Evolutionary conservation across 441 rosid genomes (phyloP).

Genomic region (Heliophila coronopifolia): DNA sequence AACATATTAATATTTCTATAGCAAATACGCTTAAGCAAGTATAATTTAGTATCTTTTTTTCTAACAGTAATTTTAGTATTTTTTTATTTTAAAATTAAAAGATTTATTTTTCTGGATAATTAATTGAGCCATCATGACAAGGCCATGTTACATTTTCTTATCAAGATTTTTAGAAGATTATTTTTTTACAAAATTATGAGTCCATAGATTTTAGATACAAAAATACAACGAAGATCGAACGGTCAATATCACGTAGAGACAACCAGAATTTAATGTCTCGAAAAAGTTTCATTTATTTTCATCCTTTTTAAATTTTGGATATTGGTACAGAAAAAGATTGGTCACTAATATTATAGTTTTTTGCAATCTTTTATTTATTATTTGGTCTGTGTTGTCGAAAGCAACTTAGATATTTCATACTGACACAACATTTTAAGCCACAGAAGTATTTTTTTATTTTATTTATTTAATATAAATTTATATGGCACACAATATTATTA

Average conservation of each 20-base stretch:
- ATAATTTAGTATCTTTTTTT: no score
- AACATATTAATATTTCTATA: no score
- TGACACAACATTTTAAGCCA: constrained; percentile 16
- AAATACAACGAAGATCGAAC: neutral
- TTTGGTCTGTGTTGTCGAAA: constrained; percentile 29
- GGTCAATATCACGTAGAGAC: constrained; percentile 17
- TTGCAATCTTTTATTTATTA: constrained; percentile 7
- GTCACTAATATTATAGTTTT: constrained; percentile 15
- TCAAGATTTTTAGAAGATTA: neutral
- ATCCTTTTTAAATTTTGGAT: constrained; percentile 4
- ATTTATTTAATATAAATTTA: no score
- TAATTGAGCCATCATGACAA: neutral
- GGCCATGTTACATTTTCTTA: neutral
- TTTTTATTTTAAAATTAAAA: neutral
- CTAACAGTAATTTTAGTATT: neutral
- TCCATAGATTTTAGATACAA: neutral
- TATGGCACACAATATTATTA: constrained; percentile 6
- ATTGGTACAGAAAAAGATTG: constrained; percentile 18
- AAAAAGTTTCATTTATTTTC: constrained; percentile 6
- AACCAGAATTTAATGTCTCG: constrained; percentile 7
- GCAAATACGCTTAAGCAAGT: no score
- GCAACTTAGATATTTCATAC: constrained; percentile 44
- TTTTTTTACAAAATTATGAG: neutral
- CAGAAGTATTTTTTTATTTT: constrained; percentile 4
- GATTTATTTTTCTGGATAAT: neutral